These are phyloP conservation scores for Cynanchum wilfordii DNA, from an alignment of 257 asterid genomes.

Conservation along the genomic window DNA sequence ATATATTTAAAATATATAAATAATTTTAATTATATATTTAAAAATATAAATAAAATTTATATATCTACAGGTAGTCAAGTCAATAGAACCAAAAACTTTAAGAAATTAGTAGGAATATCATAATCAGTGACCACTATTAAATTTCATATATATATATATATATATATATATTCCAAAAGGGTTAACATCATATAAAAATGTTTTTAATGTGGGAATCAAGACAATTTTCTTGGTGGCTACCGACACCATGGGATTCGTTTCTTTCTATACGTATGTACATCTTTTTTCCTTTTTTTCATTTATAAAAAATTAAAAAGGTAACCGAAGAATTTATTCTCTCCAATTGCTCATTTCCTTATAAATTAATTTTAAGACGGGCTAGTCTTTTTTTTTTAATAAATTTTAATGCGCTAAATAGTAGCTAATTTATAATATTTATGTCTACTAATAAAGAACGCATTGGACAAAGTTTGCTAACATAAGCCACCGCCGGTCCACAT, in stretches of 20 bases:
- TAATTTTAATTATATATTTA: too few species aligned
- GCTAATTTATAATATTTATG: neutral
- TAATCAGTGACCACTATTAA: neutral
- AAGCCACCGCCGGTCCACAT: too few species aligned
- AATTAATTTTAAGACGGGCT: neutral
- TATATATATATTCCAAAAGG: neutral
- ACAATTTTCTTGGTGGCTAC: neutral
- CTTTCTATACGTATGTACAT: too few species aligned
- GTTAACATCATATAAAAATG: neutral
- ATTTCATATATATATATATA: too few species aligned
- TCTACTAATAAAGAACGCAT: too few species aligned
- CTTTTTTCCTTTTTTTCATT: too few species aligned
- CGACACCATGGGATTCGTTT: neutral
- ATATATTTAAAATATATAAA: too few species aligned
- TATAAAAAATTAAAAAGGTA: neutral
- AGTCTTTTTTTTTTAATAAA: neutral
- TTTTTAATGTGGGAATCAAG: neutral
- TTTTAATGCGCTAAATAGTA: too few species aligned
- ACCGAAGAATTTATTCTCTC: neutral
- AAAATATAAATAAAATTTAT: too few species aligned
- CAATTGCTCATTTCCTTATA: neutral
- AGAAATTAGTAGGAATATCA: neutral
- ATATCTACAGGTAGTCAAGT: too few species aligned
- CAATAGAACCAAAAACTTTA: too few species aligned
- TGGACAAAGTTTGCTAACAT: too few species aligned